Evolutionary conservation across 78 protist genomes (phyloP).

Genomic region (Chrysochromulina parva): DNA sequence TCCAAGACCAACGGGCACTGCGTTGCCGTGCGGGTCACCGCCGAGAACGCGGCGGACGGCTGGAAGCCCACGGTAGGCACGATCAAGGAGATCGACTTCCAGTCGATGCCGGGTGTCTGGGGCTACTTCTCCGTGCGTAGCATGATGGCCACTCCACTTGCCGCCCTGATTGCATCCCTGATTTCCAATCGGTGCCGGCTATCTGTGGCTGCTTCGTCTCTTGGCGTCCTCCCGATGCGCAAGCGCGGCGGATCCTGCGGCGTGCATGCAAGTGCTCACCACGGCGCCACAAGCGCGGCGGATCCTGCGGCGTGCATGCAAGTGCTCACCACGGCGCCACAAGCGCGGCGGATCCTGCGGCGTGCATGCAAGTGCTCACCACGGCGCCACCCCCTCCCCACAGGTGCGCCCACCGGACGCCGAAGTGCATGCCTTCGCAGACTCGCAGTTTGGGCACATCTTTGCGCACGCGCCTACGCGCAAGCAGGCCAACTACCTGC

Average conservation of each 20-base stretch:
- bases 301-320: too few relatives aligned
- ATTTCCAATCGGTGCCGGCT: too few relatives aligned
- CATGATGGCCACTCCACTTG: too few relatives aligned
- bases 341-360: too few relatives aligned
- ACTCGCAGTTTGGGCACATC: slow-evolving; percentile 83
- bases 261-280: too few relatives aligned
- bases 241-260: too few relatives aligned
- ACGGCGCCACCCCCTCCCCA: not conserved
- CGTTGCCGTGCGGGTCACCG: slow-evolving; percentile 96
- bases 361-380: too few relatives aligned
- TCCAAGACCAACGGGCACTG: slow-evolving; percentile 56
- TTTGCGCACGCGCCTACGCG: slow-evolving; percentile 85
- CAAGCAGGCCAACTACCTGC: slow-evolving; percentile 60
- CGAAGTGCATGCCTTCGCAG: slow-evolving; percentile 81
- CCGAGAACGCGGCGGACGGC: slow-evolving; percentile 95
- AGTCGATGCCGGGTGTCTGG: slow-evolving; percentile 71
- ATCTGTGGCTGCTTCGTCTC: too few relatives aligned
- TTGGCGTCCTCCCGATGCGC: too few relatives aligned
- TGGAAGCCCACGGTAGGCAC: slow-evolving; percentile 57
- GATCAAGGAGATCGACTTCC: slow-evolving; percentile 71
- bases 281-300: too few relatives aligned
- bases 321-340: too few relatives aligned
- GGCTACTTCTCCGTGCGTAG: slow-evolving; percentile 92
- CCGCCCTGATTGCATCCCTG: too few relatives aligned
- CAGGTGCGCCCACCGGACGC: not conserved